These are phyloP conservation scores for Phytophthora multivora DNA, from an alignment of 352 stramenopile species.

Conservation along the genomic window DNA sequence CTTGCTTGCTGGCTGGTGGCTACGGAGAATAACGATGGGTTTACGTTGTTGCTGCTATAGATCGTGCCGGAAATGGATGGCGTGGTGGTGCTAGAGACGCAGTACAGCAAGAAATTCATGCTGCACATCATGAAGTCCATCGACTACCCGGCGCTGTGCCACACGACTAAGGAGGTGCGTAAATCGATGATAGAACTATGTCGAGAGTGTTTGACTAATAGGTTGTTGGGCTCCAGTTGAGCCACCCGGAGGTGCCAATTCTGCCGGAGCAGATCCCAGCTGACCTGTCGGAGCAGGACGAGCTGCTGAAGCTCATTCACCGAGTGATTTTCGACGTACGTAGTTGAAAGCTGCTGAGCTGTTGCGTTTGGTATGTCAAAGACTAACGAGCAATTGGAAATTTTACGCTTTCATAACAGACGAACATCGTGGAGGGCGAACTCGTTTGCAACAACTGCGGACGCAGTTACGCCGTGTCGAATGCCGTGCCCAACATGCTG, in stretches of 20 bases:
- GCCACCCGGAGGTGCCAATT: slow-evolving; percentile 77
- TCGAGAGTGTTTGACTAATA: background rate
- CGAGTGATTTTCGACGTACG: slow-evolving; percentile 83
- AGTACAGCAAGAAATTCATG: slow-evolving; percentile 87
- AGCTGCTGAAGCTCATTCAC: slow-evolving; percentile 79
- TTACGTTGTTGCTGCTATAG: slow-evolving; percentile 30
- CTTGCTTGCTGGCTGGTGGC: background rate
- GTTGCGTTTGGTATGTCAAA: background rate
- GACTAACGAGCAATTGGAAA: too few species aligned
- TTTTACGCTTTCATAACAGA: too few species aligned
- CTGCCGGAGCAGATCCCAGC: slow-evolving; percentile 67
- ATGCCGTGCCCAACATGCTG: slow-evolving; percentile 87
- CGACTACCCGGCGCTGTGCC: slow-evolving; percentile 74
- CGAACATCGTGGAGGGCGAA: slow-evolving; percentile 85
- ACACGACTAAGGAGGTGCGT: slow-evolving; percentile 76
- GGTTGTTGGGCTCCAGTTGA: slow-evolving; percentile 46
- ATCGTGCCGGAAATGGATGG: slow-evolving; percentile 80
- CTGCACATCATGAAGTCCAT: slow-evolving; percentile 89
- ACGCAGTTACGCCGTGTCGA: slow-evolving; percentile 76
- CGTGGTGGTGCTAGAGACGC: slow-evolving; percentile 77
- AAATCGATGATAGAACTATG: background rate
- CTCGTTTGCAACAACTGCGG: slow-evolving; percentile 87
- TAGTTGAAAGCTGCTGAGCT: background rate
- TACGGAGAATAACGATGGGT: background rate
- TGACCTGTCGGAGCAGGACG: slow-evolving; percentile 62